These are phyloP conservation scores for Dichotomopilus funicola DNA, from an alignment of 2,329 filamentous ascomycete genomes.

Conservation along the genomic window DNA sequence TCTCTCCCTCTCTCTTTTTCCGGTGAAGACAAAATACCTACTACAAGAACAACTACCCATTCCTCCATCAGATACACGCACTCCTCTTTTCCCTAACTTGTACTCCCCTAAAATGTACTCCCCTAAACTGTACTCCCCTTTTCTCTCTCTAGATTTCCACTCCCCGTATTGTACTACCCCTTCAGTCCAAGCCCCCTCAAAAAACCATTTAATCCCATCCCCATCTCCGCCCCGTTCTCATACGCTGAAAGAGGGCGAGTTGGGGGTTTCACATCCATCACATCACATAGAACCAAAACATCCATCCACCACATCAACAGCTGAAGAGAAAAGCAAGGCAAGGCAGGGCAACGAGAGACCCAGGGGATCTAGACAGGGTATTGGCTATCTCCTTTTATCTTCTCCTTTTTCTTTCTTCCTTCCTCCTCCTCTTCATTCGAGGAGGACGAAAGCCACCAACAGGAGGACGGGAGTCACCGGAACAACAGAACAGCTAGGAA, in stretches of 20 bases:
- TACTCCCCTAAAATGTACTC: constrained; percentile 5
- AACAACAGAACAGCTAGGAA: too few species aligned
- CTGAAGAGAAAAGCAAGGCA: background rate
- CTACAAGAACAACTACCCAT: background rate
- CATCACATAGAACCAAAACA: too few species aligned
- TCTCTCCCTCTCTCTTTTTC: background rate
- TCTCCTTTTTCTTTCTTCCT: constrained; percentile 9
- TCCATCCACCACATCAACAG: background rate
- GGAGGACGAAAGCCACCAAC: too few species aligned
- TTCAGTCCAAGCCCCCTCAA: too few species aligned
- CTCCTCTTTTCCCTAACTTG: background rate
- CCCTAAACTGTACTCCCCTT: constrained; percentile 14
- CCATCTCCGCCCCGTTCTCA: too few species aligned
- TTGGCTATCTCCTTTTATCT: constrained; percentile 1
- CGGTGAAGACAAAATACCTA: background rate
- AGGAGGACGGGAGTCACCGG: too few species aligned
- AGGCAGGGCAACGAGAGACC: too few species aligned
- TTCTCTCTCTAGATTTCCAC: too few species aligned
- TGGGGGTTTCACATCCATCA: too few species aligned
- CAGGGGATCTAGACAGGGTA: background rate
- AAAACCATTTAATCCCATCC: too few species aligned
- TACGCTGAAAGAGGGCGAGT: too few species aligned
- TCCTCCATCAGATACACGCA: background rate
- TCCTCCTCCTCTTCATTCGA: background rate
- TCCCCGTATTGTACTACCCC: too few species aligned